phyloP scores from a whole-genome alignment of 2,329 filamentous ascomycete species.

The Pseudomassariella vexata region DNA sequence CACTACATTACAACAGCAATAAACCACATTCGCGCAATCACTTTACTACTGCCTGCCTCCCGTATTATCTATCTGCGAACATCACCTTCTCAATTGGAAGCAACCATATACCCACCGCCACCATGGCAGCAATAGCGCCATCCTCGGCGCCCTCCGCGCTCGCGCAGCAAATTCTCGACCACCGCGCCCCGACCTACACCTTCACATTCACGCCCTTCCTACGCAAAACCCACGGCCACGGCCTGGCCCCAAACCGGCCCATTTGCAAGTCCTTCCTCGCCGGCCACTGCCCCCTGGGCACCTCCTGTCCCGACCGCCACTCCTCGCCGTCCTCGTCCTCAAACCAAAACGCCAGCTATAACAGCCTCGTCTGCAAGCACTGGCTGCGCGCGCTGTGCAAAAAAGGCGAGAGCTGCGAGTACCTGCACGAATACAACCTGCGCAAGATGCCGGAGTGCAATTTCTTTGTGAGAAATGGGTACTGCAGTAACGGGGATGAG shows the following conservation, averaged over 20 bases:
- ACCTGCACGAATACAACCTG: constrained; percentile 97
- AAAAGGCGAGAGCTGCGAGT: constrained; percentile 95
- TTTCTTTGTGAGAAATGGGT: constrained; percentile 88
- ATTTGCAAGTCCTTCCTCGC: constrained; percentile 81
- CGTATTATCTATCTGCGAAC: too few relatives aligned
- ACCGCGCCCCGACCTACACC: constrained; percentile 51
- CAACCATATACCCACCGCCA: constrained; percentile 22
- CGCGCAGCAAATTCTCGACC: constrained; percentile 48
- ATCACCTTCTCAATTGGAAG: too few relatives aligned
- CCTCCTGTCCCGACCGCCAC: constrained; percentile 82
- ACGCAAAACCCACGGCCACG: constrained; percentile 75
- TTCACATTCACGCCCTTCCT: constrained; percentile 86
- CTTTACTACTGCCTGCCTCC: too few relatives aligned
- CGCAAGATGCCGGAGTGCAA: constrained; percentile 98
- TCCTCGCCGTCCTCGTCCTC: constrained; percentile 33
- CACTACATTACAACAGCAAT: too few relatives aligned
- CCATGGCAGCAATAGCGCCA: constrained; percentile 15
- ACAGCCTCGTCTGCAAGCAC: constrained; percentile 94
- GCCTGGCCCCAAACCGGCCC: constrained; percentile 71
- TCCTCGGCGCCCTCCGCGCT: constrained; percentile 24
- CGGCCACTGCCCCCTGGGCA: constrained; percentile 81
- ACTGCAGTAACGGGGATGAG: constrained; percentile 95
- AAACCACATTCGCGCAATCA: too few relatives aligned
- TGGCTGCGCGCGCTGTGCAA: constrained; percentile 97
- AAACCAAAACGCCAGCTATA: constrained; percentile 48